phyloP scores from a whole-genome alignment of 148 eudicot genomes.

The Nepenthes gracilis region DNA sequence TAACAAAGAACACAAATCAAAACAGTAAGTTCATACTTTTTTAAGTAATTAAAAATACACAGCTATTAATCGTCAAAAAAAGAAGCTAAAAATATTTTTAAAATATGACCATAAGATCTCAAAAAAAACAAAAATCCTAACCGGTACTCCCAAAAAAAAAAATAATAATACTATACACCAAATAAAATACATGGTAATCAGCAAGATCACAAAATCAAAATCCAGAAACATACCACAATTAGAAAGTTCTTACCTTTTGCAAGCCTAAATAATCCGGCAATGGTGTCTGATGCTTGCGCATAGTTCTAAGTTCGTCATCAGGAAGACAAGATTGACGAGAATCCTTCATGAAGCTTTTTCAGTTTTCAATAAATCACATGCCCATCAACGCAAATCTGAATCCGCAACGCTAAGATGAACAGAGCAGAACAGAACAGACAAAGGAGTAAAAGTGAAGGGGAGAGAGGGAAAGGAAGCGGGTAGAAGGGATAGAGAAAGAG shows the following conservation, averaged over 20 bases:
- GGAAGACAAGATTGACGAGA: constrained; percentile 9
- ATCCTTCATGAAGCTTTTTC: constrained; percentile 5
- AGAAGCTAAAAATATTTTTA: no score
- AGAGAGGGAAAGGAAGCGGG: not conserved
- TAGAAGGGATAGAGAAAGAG: constrained; percentile 1
- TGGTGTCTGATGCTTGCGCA: constrained; percentile 27
- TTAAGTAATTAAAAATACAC: no score
- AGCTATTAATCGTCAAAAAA: no score
- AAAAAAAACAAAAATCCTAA: not conserved
- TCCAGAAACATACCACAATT: not conserved
- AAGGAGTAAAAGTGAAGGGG: no score
- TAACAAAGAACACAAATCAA: no score
- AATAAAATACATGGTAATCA: not conserved
- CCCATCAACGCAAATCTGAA: constrained; percentile 8
- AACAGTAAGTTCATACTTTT: no score
- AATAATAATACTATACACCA: not conserved
- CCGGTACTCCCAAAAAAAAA: not conserved
- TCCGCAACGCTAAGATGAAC: not conserved
- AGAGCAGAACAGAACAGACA: not conserved
- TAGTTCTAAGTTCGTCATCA: constrained; percentile 13
- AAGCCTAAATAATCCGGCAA: constrained; percentile 36
- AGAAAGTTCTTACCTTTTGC: constrained; percentile 33
- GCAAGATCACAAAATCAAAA: not conserved
- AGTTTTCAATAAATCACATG: constrained; percentile 7
- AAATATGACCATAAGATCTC: no score